phyloP scores from a whole-genome alignment of 306 rosid genomes.

The Rosa multiflora region DNA sequence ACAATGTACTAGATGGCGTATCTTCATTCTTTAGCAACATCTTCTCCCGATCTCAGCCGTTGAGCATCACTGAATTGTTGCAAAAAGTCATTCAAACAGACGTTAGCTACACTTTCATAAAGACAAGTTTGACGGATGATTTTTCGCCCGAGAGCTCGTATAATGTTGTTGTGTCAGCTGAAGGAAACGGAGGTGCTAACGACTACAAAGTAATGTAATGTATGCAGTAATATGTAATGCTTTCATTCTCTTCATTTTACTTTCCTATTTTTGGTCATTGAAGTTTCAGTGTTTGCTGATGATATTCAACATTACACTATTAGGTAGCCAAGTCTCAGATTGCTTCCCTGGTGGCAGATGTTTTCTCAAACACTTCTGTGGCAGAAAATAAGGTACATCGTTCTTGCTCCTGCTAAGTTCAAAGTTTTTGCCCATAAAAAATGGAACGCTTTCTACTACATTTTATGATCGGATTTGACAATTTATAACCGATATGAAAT shows the following conservation, averaged over 20 bases:
- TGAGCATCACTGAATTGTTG: constrained; percentile 61
- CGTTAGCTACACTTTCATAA: constrained; percentile 76
- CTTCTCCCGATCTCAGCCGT: constrained; percentile 60
- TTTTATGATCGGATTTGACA: background rate
- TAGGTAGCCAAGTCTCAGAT: constrained; percentile 82
- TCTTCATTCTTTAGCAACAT: constrained; percentile 77
- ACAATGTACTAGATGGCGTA: constrained; percentile 90
- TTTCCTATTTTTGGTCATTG: background rate
- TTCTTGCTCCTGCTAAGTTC: background rate
- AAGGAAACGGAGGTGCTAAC: constrained; percentile 60
- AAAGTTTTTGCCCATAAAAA: background rate
- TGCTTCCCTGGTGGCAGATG: constrained; percentile 78
- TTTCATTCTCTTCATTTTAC: constrained; percentile 6
- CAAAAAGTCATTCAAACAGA: constrained; percentile 72
- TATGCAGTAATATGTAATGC: constrained; percentile 56
- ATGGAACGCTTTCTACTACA: background rate
- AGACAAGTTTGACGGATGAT: constrained; percentile 75
- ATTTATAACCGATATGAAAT: background rate
- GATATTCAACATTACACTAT: background rate
- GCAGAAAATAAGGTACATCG: constrained; percentile 85
- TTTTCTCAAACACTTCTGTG: constrained; percentile 86
- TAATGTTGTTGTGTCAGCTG: constrained; percentile 75
- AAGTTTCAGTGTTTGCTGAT: background rate
- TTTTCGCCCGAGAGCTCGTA: constrained; percentile 69
- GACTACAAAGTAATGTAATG: constrained; percentile 99